Conservation (phyloP, 2,329 filamentous ascomycete genomes). For the Fusarium tjaetaba region DNA sequence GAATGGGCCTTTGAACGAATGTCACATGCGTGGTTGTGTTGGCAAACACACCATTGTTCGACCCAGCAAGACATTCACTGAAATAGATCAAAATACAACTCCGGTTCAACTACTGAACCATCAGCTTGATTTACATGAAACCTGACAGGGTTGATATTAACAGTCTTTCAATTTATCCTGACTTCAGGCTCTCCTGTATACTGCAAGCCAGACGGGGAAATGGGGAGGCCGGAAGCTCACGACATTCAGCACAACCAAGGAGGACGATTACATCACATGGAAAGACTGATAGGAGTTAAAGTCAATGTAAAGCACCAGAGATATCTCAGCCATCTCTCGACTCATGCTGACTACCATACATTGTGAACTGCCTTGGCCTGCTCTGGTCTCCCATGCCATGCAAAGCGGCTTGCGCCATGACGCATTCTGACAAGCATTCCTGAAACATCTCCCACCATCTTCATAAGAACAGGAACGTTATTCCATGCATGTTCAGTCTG, state of each 20-base stretch:
- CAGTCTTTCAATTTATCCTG: no score
- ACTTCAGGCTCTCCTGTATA: no score
- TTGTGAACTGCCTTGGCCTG: not conserved
- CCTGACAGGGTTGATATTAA: no score
- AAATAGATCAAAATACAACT: no score
- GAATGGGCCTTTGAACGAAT: not conserved
- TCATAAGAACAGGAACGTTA: not conserved
- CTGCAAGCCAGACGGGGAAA: not conserved
- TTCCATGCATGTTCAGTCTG: not conserved
- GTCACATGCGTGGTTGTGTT: not conserved
- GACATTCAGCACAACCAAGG: not conserved
- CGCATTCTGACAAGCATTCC: not conserved
- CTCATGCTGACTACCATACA: not conserved
- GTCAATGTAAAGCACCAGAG: not conserved
- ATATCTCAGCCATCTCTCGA: not conserved
- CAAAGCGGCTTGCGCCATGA: not conserved
- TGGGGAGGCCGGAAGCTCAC: not conserved
- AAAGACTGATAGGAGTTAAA: not conserved
- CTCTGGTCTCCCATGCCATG: not conserved
- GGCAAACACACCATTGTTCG: not conserved
- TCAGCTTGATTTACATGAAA: no score
- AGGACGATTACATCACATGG: not conserved
- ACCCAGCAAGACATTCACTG: accelerated
- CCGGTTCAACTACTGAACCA: accelerated
- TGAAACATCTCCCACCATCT: not conserved